Percentiles rank a stretch among this genome's conserved stretches.
phyloP scores from a whole-genome alignment of 768 basidiomycete species.

The Russula lepida region DNA sequence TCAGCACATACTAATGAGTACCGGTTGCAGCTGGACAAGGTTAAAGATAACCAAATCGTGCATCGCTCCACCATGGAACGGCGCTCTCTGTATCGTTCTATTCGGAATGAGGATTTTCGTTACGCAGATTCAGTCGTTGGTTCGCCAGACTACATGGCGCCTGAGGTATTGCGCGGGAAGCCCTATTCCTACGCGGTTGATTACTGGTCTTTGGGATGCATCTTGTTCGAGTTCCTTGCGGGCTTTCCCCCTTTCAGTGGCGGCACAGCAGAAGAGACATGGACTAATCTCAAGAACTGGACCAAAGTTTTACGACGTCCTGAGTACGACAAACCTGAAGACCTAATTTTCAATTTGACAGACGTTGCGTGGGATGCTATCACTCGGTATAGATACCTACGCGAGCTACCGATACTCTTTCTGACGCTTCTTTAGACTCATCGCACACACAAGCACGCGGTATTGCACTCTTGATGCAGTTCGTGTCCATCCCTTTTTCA shows the following conservation, averaged over 20 bases:
- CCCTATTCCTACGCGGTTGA: conserved; percentile 95
- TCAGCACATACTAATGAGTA: neutral
- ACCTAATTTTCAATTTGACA: conserved; percentile 90
- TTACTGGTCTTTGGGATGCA: conserved; percentile 98
- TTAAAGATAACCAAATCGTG: conserved; percentile 86
- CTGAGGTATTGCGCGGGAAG: conserved; percentile 87
- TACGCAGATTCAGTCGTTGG: conserved; percentile 98
- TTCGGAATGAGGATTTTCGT: conserved; percentile 82
- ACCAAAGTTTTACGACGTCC: conserved; percentile 84
- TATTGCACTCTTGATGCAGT: conserved; percentile 69
- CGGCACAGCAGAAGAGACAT: conserved; percentile 91
- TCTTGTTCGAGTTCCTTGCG: conserved; percentile 92
- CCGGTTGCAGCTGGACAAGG: conserved; percentile 76
- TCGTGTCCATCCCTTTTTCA: conserved; percentile 76
- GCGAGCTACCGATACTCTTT: neutral
- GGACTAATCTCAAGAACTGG: conserved; percentile 99
- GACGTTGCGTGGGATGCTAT: conserved; percentile 94
- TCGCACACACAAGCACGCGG: conserved; percentile 78
- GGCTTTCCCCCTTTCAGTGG: conserved; percentile 99
- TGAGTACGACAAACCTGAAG: conserved; percentile 92
- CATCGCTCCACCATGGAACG: conserved; percentile 91
- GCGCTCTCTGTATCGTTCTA: conserved; percentile 87
- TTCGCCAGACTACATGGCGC: conserved; percentile 98
- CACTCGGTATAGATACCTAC: conserved; percentile 47
- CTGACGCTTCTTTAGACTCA: conserved; percentile 45